phyloP scores from a whole-genome alignment of 208 protist species.

The Porcisia deanei region DNA sequence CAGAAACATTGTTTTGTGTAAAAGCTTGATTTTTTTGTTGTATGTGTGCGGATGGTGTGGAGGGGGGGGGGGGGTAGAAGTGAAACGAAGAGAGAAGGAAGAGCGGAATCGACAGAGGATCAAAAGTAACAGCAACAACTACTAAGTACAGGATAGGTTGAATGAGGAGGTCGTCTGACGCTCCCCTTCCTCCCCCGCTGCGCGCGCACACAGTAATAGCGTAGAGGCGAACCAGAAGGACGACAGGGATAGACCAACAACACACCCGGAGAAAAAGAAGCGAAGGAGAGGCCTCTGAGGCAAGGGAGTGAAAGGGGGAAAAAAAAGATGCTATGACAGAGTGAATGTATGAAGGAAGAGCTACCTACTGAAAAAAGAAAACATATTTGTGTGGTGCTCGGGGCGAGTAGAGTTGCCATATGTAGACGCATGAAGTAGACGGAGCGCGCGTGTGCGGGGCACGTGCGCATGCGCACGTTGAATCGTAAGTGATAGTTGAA shows the following conservation, averaged over 20 bases:
- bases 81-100: neutral
- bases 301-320: neutral
- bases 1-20: conserved; percentile 33
- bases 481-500: neutral
- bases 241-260: neutral
- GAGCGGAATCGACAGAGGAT: neutral
- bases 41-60: neutral
- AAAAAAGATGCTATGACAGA: conserved; percentile 21
- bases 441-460: neutral
- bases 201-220: too few relatives aligned
- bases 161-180: too few relatives aligned
- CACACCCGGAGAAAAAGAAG: conserved; percentile 16
- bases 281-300: neutral
- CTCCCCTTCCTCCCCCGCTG: too few relatives aligned
- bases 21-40: conserved; percentile 3
- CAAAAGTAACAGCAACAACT: neutral
- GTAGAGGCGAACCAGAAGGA: neutral
- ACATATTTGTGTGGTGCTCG: neutral
- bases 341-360: conserved; percentile 3
- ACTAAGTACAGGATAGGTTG: too few relatives aligned
- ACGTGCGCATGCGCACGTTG: neutral
- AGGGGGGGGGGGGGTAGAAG: neutral
- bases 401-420: too few relatives aligned
- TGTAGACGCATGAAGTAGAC: neutral
- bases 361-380: too few relatives aligned